These are phyloP conservation scores for Mortierella antarctica DNA, from an alignment of 192 early-diverging fungal species.

Conservation along the genomic window DNA sequence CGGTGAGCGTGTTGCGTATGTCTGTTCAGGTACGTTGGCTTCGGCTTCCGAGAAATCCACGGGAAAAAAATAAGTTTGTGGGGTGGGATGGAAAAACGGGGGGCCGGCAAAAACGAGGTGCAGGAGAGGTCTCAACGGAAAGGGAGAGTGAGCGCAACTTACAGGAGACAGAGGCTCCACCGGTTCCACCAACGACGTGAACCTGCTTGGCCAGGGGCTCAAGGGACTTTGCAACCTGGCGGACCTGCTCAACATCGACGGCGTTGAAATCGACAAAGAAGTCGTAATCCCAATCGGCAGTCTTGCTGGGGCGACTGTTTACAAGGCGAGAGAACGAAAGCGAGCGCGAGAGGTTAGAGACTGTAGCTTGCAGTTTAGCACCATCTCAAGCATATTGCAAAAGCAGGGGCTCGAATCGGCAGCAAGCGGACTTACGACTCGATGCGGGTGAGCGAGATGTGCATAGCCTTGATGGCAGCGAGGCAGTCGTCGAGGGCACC, in stretches of 20 bases:
- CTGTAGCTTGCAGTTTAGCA: too few relatives aligned
- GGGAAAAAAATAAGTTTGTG: not conserved
- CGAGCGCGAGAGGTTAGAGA: not conserved
- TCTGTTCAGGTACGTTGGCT: too few relatives aligned
- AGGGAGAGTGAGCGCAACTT: constrained; percentile 7
- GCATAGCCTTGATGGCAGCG: constrained; percentile 70
- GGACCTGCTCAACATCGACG: constrained; percentile 66
- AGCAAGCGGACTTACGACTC: constrained; percentile 72
- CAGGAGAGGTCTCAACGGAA: too few relatives aligned
- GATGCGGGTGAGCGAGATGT: constrained; percentile 92
- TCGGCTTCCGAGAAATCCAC: not conserved
- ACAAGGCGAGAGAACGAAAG: not conserved
- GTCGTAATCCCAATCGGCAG: constrained; percentile 85
- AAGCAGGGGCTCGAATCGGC: not conserved
- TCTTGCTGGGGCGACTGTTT: constrained; percentile 80
- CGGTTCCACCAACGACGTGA: constrained; percentile 61
- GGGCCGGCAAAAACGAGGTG: not conserved
- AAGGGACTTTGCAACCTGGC: constrained; percentile 69
- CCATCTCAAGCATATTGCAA: not conserved
- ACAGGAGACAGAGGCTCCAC: constrained; percentile 53
- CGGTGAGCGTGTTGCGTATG: not conserved
- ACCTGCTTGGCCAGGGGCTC: constrained; percentile 78
- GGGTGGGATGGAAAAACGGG: not conserved
- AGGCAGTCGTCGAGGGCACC: constrained; percentile 90
- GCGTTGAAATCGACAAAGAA: constrained; percentile 95